Evolutionary conservation across 2,329 filamentous ascomycete species (phyloP).

Genomic region (Stagonosporopsis rhizophila): DNA sequence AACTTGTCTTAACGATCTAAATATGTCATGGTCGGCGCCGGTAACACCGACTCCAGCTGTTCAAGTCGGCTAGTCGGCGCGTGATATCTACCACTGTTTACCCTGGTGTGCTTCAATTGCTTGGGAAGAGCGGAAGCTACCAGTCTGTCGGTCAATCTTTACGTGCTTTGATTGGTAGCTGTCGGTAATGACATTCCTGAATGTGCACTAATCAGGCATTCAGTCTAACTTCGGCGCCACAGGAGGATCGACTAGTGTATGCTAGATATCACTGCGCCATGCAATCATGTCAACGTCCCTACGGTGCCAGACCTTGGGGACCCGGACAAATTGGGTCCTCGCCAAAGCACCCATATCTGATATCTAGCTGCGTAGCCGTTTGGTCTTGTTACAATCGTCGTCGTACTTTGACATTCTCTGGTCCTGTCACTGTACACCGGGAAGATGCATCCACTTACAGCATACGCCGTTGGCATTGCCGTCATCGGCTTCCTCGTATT

Average conservation of each 20-base stretch:
- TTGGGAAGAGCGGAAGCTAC: not conserved
- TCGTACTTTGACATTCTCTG: conserved; percentile 1
- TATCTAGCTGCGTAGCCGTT: conserved; percentile 25
- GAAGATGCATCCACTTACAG: conserved; percentile 52
- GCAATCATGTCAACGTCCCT: conserved; percentile 17
- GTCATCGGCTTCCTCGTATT: conserved; percentile 48
- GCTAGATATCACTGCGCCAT: conserved; percentile 4
- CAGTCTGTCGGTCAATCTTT: not conserved
- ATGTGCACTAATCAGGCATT: conserved; percentile 1
- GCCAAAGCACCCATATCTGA: conserved; percentile 13
- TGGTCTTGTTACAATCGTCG: conserved; percentile 7
- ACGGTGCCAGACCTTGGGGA: conserved; percentile 29
- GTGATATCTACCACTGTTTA: not conserved
- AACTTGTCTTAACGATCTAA: conserved; percentile 19
- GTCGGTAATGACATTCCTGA: not conserved
- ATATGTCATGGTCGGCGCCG: conserved; percentile 34
- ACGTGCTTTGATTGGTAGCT: not conserved
- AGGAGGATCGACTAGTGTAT: not conserved
- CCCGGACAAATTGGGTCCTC: conserved; percentile 25
- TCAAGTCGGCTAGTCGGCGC: conserved; percentile 15
- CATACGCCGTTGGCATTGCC: conserved; percentile 47
- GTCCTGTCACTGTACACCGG: not conserved
- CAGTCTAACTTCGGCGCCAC: not conserved
- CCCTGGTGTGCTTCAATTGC: not conserved
- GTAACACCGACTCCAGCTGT: conserved; percentile 4